phyloP scores from a whole-genome alignment of 805 yeast species.

The Scheffersomyces stipitis region DNA sequence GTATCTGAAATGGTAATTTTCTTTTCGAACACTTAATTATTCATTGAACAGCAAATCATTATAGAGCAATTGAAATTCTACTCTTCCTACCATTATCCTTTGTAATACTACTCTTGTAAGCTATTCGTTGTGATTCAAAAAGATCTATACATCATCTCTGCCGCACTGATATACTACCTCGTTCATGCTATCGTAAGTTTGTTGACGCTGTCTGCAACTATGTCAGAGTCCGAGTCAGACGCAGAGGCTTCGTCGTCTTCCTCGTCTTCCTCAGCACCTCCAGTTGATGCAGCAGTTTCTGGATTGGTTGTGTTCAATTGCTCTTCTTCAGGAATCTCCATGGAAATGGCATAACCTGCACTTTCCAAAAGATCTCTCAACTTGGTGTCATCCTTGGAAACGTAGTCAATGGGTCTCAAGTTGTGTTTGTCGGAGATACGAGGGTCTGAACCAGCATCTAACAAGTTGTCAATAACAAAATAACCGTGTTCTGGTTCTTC shows the following conservation, averaged over 20 bases:
- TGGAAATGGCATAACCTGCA: slow-evolving; percentile 72
- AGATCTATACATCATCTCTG: too few species aligned
- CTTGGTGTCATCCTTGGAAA: slow-evolving; percentile 51
- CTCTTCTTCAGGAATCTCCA: slow-evolving; percentile 31
- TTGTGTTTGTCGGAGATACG: slow-evolving; percentile 46
- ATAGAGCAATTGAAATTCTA: too few species aligned
- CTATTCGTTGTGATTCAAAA: too few species aligned
- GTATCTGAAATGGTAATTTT: too few species aligned
- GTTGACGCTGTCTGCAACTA: too few species aligned
- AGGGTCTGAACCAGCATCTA: slow-evolving; percentile 92
- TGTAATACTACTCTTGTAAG: too few species aligned
- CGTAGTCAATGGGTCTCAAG: slow-evolving; percentile 74
- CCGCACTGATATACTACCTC: too few species aligned
- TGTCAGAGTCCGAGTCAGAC: slow-evolving; percentile 30
- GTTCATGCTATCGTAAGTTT: too few species aligned
- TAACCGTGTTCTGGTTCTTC: slow-evolving; percentile 85
- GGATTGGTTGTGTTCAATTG: too few species aligned
- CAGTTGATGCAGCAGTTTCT: background rate
- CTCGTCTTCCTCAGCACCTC: slow-evolving; percentile 30
- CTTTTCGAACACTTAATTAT: too few species aligned
- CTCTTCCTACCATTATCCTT: too few species aligned
- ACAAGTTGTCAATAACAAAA: slow-evolving; percentile 71
- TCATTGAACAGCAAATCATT: too few species aligned
- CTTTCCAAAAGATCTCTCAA: slow-evolving; percentile 67
- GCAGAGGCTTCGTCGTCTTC: slow-evolving; percentile 36